These are phyloP conservation scores for Pyrus hybrid DNA, from an alignment of 331 rosid genomes.

Conservation along the genomic window DNA sequence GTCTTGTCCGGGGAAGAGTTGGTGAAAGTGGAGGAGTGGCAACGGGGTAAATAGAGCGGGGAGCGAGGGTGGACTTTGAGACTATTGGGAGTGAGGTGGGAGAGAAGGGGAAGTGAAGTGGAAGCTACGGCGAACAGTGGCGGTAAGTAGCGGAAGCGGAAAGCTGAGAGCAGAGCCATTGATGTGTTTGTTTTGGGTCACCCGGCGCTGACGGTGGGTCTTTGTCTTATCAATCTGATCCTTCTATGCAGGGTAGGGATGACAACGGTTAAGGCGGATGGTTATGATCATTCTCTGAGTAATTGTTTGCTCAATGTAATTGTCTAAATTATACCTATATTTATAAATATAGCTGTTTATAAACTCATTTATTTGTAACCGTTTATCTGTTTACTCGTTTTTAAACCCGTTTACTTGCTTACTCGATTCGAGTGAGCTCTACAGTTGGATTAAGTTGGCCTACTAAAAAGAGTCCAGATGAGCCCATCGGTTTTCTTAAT, in stretches of 20 bases:
- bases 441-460: not conserved
- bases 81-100: slow-evolving; percentile 12
- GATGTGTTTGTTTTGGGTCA: not conserved
- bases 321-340: too few species aligned
- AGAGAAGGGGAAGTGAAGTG: slow-evolving; percentile 6
- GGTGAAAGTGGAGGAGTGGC: not conserved
- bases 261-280: too few species aligned
- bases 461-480: not conserved
- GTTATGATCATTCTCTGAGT: too few species aligned
- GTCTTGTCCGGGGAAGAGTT: slow-evolving; percentile 10
- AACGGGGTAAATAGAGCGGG: not conserved
- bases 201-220: not conserved
- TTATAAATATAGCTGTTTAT: too few species aligned
- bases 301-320: too few species aligned
- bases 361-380: rapidly evolving
- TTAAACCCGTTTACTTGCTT: too few species aligned
- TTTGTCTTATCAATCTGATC: not conserved
- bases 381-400: too few species aligned
- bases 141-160: slow-evolving; percentile 34
- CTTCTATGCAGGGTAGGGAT: too few species aligned
- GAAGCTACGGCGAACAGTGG: slow-evolving; percentile 4
- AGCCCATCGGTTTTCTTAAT: not conserved
- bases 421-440: too few species aligned
- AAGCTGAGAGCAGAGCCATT: slow-evolving; percentile 18
- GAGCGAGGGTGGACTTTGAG: not conserved